phyloP scores from a whole-genome alignment of 331 rosid genomes.

The Arachis monticola region DNA sequence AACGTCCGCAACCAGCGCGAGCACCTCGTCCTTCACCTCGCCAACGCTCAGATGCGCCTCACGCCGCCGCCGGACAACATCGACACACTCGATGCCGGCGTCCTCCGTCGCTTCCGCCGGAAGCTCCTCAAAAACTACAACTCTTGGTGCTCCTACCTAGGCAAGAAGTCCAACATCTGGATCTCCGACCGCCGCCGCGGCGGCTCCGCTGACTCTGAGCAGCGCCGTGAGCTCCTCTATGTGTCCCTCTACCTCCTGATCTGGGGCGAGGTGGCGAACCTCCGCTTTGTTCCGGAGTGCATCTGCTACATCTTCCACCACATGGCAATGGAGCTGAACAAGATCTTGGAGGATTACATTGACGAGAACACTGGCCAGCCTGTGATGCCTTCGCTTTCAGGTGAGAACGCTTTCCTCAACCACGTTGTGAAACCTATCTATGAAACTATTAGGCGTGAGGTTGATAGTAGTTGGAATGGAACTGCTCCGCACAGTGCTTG shows the following conservation, averaged over 20 bases:
- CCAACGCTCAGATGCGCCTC: conserved; percentile 99
- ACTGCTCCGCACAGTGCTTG: conserved; percentile 90
- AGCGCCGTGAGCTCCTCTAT: conserved; percentile 89
- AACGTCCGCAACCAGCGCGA: conserved; percentile 96
- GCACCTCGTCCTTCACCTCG: conserved; percentile 91
- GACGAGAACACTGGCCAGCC: conserved; percentile 96
- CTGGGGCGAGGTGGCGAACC: conserved; percentile 98
- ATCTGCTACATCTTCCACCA: conserved; percentile 84
- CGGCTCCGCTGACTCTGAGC: conserved; percentile 54
- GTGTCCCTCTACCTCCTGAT: conserved; percentile 79
- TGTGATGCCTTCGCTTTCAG: conserved; percentile 71
- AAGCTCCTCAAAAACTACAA: conserved; percentile 80
- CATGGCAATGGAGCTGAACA: conserved; percentile 88
- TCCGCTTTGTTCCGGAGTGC: conserved; percentile 87
- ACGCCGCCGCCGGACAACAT: conserved; percentile 93
- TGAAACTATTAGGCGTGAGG: conserved; percentile 78
- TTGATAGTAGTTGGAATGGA: conserved; percentile 76
- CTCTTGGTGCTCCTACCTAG: conserved; percentile 88
- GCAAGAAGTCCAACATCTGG: conserved; percentile 90
- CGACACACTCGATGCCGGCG: conserved; percentile 70
- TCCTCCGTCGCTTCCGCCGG: conserved; percentile 77
- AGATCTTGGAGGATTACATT: conserved; percentile 82
- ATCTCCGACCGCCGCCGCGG: conserved; percentile 59
- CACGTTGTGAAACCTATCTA: conserved; percentile 83
- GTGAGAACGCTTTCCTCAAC: conserved; percentile 78